Evolutionary conservation across 306 rosid genomes (phyloP).

Genomic region (Cicer arietinum): DNA sequence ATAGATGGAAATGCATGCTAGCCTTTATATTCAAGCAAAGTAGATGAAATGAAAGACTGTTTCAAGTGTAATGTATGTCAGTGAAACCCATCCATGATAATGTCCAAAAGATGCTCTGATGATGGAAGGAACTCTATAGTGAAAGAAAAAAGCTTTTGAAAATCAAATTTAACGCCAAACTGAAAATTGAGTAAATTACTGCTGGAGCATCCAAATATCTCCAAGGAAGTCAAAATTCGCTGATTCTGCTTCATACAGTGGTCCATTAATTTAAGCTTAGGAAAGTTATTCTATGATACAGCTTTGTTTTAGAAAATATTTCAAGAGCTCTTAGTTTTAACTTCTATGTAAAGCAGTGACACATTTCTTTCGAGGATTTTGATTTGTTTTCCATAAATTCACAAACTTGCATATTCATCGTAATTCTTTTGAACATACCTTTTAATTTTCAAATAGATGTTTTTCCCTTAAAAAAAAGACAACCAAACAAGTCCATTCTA

Average conservation of each 20-base stretch:
- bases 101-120: slow-evolving; percentile 1
- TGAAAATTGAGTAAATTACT: slow-evolving; percentile 13
- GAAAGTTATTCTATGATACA: background rate
- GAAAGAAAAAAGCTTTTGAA: slow-evolving; percentile 12
- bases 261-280: background rate
- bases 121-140: background rate
- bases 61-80: background rate
- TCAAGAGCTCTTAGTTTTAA: slow-evolving; percentile 2
- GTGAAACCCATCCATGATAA: slow-evolving; percentile 10
- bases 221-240: background rate
- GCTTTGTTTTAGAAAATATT: background rate
- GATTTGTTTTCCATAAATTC: background rate
- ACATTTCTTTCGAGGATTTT: background rate
- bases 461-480: background rate
- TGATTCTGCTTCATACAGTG: background rate
- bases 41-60: background rate
- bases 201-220: slow-evolving; percentile 28
- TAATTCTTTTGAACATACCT: background rate
- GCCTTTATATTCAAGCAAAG: background rate
- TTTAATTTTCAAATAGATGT: background rate
- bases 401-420: background rate
- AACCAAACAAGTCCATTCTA: background rate
- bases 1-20: background rate
- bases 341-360: background rate
- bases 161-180: background rate